Percentiles rank a stretch among this genome's conserved stretches.
phyloP scores from a whole-genome alignment of 1,284 basidiomycete genomes.

The Trichosporon coremiiforme region DNA sequence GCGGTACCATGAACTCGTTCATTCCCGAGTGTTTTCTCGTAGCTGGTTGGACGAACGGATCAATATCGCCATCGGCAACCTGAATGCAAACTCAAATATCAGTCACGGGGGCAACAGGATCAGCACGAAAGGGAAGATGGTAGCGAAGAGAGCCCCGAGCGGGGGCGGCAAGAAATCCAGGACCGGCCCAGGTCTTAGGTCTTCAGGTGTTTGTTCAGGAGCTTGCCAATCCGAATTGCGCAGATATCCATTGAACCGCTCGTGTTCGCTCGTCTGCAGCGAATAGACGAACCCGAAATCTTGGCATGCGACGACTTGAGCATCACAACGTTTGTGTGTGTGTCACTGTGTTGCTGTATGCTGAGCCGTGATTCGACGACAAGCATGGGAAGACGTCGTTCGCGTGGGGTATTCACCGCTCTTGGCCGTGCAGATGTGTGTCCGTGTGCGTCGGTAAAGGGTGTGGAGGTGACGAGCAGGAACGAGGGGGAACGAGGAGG shows the following conservation, averaged over 20 bases:
- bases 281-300: conserved; percentile 4
- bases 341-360: neutral
- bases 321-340: neutral
- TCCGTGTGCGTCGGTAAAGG: neutral
- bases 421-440: neutral
- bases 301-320: neutral
- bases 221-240: neutral
- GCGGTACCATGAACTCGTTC: neutral
- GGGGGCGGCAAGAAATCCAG: neutral
- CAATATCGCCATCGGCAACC: neutral
- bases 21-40: neutral
- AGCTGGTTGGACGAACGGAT: neutral
- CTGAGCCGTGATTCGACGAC: neutral
- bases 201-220: too few species aligned
- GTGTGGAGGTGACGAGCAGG: neutral
- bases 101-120: conserved; percentile 2
- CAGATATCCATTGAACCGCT: neutral
- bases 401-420: conserved; percentile 3
- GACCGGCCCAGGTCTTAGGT: neutral
- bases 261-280: conserved; percentile 8
- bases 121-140: neutral
- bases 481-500: neutral
- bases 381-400: neutral
- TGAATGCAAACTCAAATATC: conserved; percentile 7
- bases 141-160: neutral